Conservation (phyloP, 805 yeast species). For the Scheffersomyces stipitis region DNA sequence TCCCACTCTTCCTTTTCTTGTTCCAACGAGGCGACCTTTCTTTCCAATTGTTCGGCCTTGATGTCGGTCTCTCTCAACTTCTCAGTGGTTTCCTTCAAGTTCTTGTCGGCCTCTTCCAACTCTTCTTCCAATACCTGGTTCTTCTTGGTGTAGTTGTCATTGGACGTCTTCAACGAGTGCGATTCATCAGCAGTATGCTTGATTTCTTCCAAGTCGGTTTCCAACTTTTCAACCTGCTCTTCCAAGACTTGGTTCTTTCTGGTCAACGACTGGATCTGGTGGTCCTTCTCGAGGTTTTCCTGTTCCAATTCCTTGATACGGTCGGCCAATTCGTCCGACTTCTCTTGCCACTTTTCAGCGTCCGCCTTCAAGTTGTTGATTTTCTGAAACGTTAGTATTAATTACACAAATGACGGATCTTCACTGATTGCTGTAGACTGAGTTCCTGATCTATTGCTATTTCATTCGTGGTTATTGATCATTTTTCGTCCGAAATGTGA, state of each 20-base stretch:
- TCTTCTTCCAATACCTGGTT: constrained; percentile 86
- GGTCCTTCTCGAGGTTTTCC: constrained; percentile 88
- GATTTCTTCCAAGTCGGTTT: constrained; percentile 67
- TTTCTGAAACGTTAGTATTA: constrained; percentile 56
- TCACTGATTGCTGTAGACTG: no score
- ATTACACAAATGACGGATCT: no score
- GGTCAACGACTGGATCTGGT: constrained; percentile 88
- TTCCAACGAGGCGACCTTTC: constrained; percentile 89
- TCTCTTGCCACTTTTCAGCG: constrained; percentile 96
- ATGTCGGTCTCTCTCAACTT: constrained; percentile 94
- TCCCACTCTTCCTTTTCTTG: constrained; percentile 90
- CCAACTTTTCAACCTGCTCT: constrained; percentile 76
- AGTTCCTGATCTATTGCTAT: no score
- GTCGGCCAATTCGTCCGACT: constrained; percentile 81
- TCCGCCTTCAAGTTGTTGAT: constrained; percentile 86
- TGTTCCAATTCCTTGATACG: constrained; percentile 90
- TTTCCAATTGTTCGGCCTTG: constrained; percentile 93
- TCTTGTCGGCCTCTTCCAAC: constrained; percentile 85
- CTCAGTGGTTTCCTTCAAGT: constrained; percentile 89
- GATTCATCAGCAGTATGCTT: constrained; percentile 91
- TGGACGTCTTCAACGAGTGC: constrained; percentile 80
- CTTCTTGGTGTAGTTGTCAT: constrained; percentile 89
- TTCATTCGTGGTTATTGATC: no score
- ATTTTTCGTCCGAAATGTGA: no score
- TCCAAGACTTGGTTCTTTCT: constrained; percentile 91